Percentiles rank a stretch among this genome's conserved stretches.
Conservation (phyloP, 2,329 filamentous ascomycete species). For the Rhynchosporium secalis region DNA sequence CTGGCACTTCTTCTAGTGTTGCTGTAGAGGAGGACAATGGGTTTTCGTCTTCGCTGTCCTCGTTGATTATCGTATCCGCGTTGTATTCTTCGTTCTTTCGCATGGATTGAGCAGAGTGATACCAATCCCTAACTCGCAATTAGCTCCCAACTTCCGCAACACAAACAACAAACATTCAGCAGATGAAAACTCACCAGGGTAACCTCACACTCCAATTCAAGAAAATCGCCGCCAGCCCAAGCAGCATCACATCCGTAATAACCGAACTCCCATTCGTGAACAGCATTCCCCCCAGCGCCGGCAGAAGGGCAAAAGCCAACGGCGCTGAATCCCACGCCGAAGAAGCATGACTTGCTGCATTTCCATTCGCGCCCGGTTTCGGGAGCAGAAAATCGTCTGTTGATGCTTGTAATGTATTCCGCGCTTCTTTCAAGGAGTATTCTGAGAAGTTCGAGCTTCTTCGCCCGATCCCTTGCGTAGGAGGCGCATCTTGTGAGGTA, state of each 20-base stretch:
- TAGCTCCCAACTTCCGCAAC: constrained; percentile 9
- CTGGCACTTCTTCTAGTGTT: constrained; percentile 35
- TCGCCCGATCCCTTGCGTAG: constrained; percentile 47
- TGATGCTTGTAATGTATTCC: constrained; percentile 61
- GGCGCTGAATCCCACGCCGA: constrained; percentile 80
- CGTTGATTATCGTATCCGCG: constrained; percentile 39
- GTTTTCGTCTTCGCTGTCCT: constrained; percentile 50
- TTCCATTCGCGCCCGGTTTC: constrained; percentile 46
- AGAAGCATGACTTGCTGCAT: constrained; percentile 50
- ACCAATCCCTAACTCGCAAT: constrained; percentile 62
- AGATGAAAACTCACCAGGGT: constrained; percentile 66
- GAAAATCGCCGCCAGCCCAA: constrained; percentile 79
- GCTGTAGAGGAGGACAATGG: constrained; percentile 32
- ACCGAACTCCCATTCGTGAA: constrained; percentile 83
- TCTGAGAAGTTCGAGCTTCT: constrained; percentile 80
- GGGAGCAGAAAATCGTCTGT: constrained; percentile 68
- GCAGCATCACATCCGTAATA: constrained; percentile 79
- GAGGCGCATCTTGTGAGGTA: constrained; percentile 33
- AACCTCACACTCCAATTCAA: constrained; percentile 89
- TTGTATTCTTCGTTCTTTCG: constrained; percentile 52
- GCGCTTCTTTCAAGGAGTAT: constrained; percentile 67
- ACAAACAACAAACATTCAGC: too few species aligned
- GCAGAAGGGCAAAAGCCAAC: constrained; percentile 78
- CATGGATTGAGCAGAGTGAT: constrained; percentile 67
- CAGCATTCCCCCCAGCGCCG: constrained; percentile 79